Evolutionary conservation across 73 alveolate species (phyloP), one percentile per base, ranked within the genome.

Genomic region (Durusdinium trenchii): DNA sequence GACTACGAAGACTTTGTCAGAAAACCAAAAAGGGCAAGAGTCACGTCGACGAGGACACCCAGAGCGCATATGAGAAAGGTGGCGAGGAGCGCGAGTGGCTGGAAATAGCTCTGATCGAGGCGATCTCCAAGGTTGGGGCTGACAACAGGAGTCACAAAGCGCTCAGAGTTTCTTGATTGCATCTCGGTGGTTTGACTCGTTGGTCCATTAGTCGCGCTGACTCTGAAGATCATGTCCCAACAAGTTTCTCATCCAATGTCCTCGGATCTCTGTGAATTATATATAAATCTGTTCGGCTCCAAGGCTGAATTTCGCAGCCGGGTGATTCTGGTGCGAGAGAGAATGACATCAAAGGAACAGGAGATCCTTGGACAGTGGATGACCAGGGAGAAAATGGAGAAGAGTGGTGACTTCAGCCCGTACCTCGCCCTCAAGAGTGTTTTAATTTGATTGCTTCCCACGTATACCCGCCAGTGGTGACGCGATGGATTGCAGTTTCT

Each of bases 1-100:
- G 94, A 18, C 79, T 85, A 4, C 50, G 78, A 6, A 50, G 94
- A 10, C 43, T 85, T 40, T 52, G 76, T 40, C 79, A 85, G 28
- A 4, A 20, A 3, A 85, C 79, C 54, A 85, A 54, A 43, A 85
- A 51, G 28, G 40, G 43, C 28, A 36, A 42, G 6, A 52, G 78
- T 45, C 43, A 85, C 54, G 94, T 85, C 10, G 94, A 85, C 42
- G 79, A 51, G 32, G 79, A 20, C 14, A 52, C 76, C 14, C 78
- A 52, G 1, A 6, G 2, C 20, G 54, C n/a, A 28, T 85, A 54
- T 30, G 40, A 54, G 9, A 36, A 54, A 18, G 94, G 94, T 1
- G 94, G 94, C 10, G 42, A 40, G 3, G 94, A 40, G 2, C 64
- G 94, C 16, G 94, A 85, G 43, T 85, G 94, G 94, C n/a, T 85